Percentiles rank a stretch among this genome's conserved stretches.
Evolutionary conservation across 768 basidiomycete genomes (phyloP).

Genomic region (Trametes cubensis): DNA sequence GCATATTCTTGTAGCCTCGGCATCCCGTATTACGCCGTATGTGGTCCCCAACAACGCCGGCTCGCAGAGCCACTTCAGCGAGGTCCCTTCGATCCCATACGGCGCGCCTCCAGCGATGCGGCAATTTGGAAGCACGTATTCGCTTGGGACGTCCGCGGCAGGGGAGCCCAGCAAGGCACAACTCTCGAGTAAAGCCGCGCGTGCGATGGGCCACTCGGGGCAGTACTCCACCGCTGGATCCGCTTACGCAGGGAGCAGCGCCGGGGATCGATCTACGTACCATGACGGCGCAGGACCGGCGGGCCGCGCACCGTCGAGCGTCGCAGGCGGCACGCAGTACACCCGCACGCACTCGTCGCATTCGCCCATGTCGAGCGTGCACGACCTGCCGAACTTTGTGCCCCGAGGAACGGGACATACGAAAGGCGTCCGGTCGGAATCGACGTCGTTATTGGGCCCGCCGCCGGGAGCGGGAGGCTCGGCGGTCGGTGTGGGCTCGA

Average conservation of each 20-base stretch:
- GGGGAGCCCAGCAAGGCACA: not conserved
- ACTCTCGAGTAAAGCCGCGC: not conserved
- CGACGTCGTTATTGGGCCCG: not conserved
- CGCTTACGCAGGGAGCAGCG: not conserved
- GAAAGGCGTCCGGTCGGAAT: slow-evolving; percentile 1
- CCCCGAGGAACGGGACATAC: not conserved
- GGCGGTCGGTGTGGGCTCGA: not conserved
- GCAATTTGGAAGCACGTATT: not conserved
- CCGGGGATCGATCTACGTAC: not conserved
- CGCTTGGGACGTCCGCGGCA: not conserved
- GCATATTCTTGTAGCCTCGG: not conserved
- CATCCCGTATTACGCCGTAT: slow-evolving; percentile 5
- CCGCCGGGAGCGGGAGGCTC: not conserved
- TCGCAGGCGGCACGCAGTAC: not conserved
- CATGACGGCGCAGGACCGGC: not conserved
- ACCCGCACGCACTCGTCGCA: not conserved
- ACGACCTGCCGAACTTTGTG: slow-evolving; percentile 1
- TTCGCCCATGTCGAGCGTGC: not conserved
- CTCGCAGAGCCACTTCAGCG: slow-evolving; percentile 1
- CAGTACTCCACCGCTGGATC: not conserved
- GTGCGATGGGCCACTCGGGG: not conserved
- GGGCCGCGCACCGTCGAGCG: not conserved
- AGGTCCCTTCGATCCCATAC: not conserved
- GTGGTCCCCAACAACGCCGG: not conserved
- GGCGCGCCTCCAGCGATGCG: not conserved